Conservation (phyloP, 768 basidiomycete genomes). For the Podaxis sp. region DNA sequence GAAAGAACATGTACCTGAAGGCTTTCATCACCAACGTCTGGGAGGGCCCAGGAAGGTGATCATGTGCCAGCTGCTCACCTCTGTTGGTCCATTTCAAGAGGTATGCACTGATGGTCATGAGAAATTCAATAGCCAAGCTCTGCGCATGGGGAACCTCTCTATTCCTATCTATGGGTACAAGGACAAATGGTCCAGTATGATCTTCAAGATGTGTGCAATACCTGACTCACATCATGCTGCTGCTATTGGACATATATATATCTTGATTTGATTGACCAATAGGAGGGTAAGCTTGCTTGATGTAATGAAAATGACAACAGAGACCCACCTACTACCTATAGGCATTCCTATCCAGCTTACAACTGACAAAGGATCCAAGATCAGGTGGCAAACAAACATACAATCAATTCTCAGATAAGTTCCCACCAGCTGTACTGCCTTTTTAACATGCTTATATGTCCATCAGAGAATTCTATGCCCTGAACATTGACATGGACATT, state of each 20-base stretch:
- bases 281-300: slow-evolving; percentile 16
- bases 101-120: slow-evolving; percentile 25
- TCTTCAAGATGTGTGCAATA: slow-evolving; percentile 21
- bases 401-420: slow-evolving; percentile 10
- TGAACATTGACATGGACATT: slow-evolving; percentile 19
- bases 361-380: slow-evolving; percentile 7
- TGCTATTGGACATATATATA: slow-evolving; percentile 25
- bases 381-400: neutral
- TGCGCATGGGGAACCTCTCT: slow-evolving; percentile 26
- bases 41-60: slow-evolving; percentile 17
- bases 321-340: neutral
- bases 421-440: too few species aligned
- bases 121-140: slow-evolving; percentile 17
- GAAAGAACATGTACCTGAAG: slow-evolving; percentile 21
- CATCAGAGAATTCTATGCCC: slow-evolving; percentile 21
- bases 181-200: slow-evolving; percentile 23
- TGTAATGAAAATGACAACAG: neutral
- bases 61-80: slow-evolving; percentile 16
- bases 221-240: slow-evolving; percentile 22
- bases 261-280: slow-evolving; percentile 23
- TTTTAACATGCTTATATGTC: too few species aligned
- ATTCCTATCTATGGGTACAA: slow-evolving; percentile 25
- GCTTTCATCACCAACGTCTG: slow-evolving; percentile 21
- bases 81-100: slow-evolving; percentile 24
- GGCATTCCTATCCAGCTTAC: slow-evolving; percentile 3